Conservation (phyloP, 2,329 filamentous ascomycete genomes). For the Truncatella angustata region DNA sequence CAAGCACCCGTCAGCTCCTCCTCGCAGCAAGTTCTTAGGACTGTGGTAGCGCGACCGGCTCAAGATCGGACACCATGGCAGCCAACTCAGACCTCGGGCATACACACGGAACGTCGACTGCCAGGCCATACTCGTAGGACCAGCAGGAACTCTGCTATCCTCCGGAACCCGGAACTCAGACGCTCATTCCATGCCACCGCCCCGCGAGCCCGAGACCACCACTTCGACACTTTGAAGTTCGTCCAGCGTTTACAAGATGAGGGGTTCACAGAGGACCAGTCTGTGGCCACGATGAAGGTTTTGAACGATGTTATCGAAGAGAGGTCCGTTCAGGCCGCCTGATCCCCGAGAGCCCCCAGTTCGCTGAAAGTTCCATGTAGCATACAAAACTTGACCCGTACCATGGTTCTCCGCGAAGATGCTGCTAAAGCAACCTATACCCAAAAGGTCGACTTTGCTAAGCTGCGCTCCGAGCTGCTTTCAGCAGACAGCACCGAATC, state of each 20-base stretch:
- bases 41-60: slow-evolving; percentile 26
- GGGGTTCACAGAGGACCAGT: slow-evolving; percentile 93
- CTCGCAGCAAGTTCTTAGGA: slow-evolving; percentile 20
- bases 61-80: slow-evolving; percentile 17
- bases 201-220: slow-evolving; percentile 69
- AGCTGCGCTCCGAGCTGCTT: slow-evolving; percentile 49
- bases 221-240: slow-evolving; percentile 98
- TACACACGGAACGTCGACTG: slow-evolving; percentile 20
- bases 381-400: slow-evolving; percentile 95
- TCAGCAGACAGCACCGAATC: slow-evolving; percentile 90
- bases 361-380: slow-evolving; percentile 39
- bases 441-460: slow-evolving; percentile 31
- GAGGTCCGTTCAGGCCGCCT: slow-evolving; percentile 48
- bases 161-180: slow-evolving; percentile 29
- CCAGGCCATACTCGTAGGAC: slow-evolving; percentile 11
- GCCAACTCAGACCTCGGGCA: slow-evolving; percentile 17
- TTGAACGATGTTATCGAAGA: slow-evolving; percentile 96
- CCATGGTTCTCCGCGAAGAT: slow-evolving; percentile 97
- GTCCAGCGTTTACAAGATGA: slow-evolving; percentile 86
- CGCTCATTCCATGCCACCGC: slow-evolving; percentile 69
- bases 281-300: slow-evolving; percentile 97
- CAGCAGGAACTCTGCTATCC: slow-evolving; percentile 16
- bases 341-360: not conserved
- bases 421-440: slow-evolving; percentile 76
- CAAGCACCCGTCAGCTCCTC: slow-evolving; percentile 29